phyloP scores from a whole-genome alignment of 2,329 filamentous ascomycete species.

The Xylariaceae sp. region DNA sequence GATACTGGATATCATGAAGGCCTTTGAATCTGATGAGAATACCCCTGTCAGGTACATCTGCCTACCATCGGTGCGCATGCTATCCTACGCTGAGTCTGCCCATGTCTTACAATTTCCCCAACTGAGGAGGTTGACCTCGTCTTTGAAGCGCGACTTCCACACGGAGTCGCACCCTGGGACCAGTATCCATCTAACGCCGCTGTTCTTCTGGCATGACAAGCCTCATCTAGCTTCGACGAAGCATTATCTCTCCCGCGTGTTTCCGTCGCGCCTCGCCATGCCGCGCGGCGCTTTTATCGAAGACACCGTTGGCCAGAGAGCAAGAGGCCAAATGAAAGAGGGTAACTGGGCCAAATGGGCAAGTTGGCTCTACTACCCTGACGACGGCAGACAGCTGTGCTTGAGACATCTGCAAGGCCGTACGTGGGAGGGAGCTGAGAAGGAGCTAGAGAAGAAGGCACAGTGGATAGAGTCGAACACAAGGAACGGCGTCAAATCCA shows the following conservation, averaged over 20 bases:
- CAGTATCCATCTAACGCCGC: conserved; percentile 51
- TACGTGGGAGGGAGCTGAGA: conserved; percentile 50
- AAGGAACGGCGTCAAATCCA: not conserved
- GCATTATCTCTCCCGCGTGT: conserved; percentile 55
- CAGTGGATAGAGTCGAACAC: conserved; percentile 21
- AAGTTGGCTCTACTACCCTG: conserved; percentile 58
- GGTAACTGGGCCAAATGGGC: conserved; percentile 56
- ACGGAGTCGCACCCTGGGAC: conserved; percentile 9
- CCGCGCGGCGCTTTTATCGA: conserved; percentile 58
- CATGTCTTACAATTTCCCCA: conserved; percentile 48
- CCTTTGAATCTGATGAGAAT: conserved; percentile 33
- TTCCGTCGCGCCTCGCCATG: conserved; percentile 53
- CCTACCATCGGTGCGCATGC: conserved; percentile 54
- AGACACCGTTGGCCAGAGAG: conserved; percentile 57
- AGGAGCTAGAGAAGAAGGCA: conserved; percentile 28
- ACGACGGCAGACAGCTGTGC: conserved; percentile 48
- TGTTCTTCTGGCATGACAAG: conserved; percentile 64
- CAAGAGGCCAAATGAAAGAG: conserved; percentile 59
- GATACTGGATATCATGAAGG: conserved; percentile 51
- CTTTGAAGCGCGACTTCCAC: conserved; percentile 46
- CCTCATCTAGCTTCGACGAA: conserved; percentile 52
- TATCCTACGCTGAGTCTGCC: conserved; percentile 52
- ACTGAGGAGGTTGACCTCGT: conserved; percentile 45
- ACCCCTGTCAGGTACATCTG: conserved; percentile 56
- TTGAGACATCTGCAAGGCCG: conserved; percentile 55